A percentile compares a stretch with the other conserved stretches of the same genome.
Conservation (phyloP, 2,329 filamentous ascomycete genomes). For the Penicillium rolfsii region DNA sequence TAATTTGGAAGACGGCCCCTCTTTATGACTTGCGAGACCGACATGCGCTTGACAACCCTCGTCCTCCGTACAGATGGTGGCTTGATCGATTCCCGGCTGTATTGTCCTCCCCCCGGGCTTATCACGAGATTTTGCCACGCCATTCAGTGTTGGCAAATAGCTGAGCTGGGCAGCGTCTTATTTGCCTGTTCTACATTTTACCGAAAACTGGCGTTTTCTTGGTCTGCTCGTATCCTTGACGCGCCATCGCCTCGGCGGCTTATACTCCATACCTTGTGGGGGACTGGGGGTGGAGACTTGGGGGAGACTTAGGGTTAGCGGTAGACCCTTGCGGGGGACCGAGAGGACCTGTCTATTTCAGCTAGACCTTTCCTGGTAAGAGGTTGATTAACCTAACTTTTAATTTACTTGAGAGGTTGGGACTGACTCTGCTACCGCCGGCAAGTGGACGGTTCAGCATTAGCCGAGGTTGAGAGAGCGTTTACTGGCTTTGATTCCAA, state of each 20-base stretch:
- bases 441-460: background rate
- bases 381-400: background rate
- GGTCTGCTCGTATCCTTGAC: background rate
- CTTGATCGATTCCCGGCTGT: background rate
- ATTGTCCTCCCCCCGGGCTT: background rate
- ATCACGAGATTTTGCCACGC: background rate
- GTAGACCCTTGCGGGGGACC: background rate
- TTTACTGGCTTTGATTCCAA: background rate
- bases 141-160: background rate
- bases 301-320: background rate
- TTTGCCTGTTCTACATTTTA: background rate
- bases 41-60: background rate
- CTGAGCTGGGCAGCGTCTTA: background rate
- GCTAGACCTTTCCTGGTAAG: background rate
- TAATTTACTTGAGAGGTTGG: background rate
- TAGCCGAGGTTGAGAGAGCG: background rate
- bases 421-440: background rate
- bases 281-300: background rate
- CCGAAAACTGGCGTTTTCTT: background rate
- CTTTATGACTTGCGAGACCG: background rate
- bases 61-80: background rate
- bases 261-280: background rate
- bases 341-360: background rate
- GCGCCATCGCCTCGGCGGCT: background rate
- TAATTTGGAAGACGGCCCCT: background rate